These are phyloP conservation scores for Batkoa obscura DNA, from an alignment of 371 early-diverging fungal genomes.

Conservation along the genomic window DNA sequence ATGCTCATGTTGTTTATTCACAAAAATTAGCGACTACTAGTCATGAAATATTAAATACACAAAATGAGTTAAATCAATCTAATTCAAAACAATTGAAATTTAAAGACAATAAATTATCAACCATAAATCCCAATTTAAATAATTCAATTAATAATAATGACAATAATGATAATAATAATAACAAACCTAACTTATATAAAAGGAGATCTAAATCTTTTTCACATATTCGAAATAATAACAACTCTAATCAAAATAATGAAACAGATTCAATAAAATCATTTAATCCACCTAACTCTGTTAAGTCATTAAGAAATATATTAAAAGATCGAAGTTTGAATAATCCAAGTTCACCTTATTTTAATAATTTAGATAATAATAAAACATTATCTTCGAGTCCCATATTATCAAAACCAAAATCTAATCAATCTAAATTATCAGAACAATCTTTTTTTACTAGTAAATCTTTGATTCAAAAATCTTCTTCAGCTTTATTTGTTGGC, in stretches of 20 bases:
- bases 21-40: too few relatives aligned
- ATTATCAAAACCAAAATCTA: too few relatives aligned
- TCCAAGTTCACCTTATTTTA: too few relatives aligned
- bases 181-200: neutral
- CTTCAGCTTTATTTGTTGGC: too few relatives aligned
- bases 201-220: conserved; percentile 3
- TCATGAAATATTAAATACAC: neutral
- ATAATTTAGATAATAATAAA: too few relatives aligned
- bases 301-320: too few relatives aligned
- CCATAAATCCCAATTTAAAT: neutral
- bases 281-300: too few relatives aligned
- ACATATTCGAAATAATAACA: neutral
- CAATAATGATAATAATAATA: neutral
- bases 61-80: neutral
- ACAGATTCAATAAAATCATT: neutral
- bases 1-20: neutral
- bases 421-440: too few relatives aligned
- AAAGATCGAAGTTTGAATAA: too few relatives aligned
- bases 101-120: neutral
- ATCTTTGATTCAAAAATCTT: too few relatives aligned
- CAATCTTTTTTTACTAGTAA: too few relatives aligned
- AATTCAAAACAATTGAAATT: neutral
- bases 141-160: neutral
- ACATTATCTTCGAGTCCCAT: too few relatives aligned
- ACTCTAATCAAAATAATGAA: neutral